These are phyloP conservation scores for Aspergillus homomorphus DNA, from an alignment of 495 filamentous ascomycete species.

Conservation along the genomic window DNA sequence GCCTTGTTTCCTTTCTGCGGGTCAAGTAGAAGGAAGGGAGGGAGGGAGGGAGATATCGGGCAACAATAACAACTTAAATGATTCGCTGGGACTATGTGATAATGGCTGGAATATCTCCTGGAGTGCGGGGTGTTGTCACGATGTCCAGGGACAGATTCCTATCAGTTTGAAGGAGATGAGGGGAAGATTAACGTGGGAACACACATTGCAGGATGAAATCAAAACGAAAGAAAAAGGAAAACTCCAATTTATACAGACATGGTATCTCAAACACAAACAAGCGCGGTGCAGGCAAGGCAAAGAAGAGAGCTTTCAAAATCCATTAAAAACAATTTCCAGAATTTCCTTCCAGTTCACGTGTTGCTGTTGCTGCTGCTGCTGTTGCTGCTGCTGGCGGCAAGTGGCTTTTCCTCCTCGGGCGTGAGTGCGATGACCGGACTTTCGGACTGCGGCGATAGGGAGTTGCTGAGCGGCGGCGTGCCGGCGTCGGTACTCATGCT, in stretches of 20 bases:
- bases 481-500: constrained; percentile 34
- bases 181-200: no score
- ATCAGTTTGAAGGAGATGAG: no score
- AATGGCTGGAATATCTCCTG: no score
- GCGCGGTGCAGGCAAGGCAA: not conserved
- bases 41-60: no score
- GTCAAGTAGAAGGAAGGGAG: no score
- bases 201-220: not conserved
- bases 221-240: not conserved
- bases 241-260: not conserved
- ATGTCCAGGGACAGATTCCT: no score
- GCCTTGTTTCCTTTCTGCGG: no score
- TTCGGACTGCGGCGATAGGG: constrained; percentile 23
- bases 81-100: no score
- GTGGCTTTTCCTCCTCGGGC: constrained; percentile 27
- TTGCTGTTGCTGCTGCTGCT: not conserved
- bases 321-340: no score
- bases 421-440: constrained; percentile 21
- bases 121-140: no score
- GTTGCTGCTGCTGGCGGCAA: not conserved
- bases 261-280: not conserved
- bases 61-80: no score
- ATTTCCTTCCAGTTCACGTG: not conserved
- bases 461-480: constrained; percentile 29
- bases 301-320: not conserved